These are phyloP conservation scores for Solanum habrochaites DNA, from an alignment of 257 asterid genomes.

Conservation along the genomic window DNA sequence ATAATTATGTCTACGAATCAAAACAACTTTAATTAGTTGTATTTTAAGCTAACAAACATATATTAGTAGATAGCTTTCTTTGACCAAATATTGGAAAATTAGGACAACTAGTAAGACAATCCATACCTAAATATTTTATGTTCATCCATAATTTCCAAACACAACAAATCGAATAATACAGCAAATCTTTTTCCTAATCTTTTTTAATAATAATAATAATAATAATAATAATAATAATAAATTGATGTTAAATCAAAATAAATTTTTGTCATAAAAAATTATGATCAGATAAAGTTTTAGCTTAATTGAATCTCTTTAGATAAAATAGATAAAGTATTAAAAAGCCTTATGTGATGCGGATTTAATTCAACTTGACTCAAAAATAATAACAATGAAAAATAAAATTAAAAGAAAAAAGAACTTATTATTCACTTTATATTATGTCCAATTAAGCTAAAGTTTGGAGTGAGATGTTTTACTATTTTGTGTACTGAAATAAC, in stretches of 20 bases:
- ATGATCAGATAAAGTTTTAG: too few relatives aligned
- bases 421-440: neutral
- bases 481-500: neutral
- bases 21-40: neutral
- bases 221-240: neutral
- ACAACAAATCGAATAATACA: neutral
- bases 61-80: neutral
- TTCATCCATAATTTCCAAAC: neutral
- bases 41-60: neutral
- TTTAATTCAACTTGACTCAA: too few relatives aligned
- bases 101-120: neutral
- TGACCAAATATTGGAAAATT: neutral
- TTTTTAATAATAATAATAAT: neutral
- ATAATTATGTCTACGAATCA: neutral
- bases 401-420: neutral
- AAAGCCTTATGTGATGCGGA: too few relatives aligned
- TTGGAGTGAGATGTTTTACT: neutral
- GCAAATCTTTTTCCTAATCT: neutral
- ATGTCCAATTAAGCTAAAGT: neutral
- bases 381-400: too few relatives aligned
- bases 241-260: too few relatives aligned
- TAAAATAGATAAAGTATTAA: too few relatives aligned
- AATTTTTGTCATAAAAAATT: neutral
- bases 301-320: neutral
- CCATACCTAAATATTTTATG: neutral